Base-by-base conservation (phyloP, 208 protist species). In the Trypanosoma avium region DNA sequence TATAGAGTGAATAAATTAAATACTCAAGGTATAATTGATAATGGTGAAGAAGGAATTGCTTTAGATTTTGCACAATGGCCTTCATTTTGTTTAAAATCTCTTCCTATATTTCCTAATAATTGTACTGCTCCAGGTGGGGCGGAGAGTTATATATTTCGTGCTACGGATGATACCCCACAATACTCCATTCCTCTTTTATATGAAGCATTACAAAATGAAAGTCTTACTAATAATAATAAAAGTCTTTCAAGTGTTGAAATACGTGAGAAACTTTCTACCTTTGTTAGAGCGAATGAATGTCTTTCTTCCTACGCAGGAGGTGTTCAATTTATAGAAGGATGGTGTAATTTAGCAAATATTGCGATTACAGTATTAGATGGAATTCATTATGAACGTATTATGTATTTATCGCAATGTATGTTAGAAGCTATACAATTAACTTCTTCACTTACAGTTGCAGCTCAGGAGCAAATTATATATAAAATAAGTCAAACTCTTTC, bases 291-390 rank as follows among this genome's bases (percentile, higher is more conserved):
- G 1, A 94, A 94, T 68, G 72, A 86, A 43, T 94, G 88, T 61
- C 82, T 94, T 50, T 66, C 81, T 40, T 52, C 75, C 19, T 92
- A 92, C 70, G 81, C 85, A 0, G 61, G 77, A 21, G 79, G 78
- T 0, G 79, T 87, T 15, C 79, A 83, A 56, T 92, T 94, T 62
- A 76, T 92, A n/a, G 81, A 94, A 24, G 81, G 81, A 1, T 90
- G 82, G 85, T 89, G 82, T 35, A 76, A 80, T 45, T 60, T 92
- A 10, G 59, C 86, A 17, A 77, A 74, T 50, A 69, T 85, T 17
- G 53, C 79, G 3, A 81, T 75, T 61, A 75, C 70, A 6, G 59
- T 87, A 21, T 61, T 89, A 40, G 58, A 72, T 15, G 71, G 60
- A 9, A 61, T 92, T 10, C 61, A 61, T 17, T 26, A 73, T 35